These are phyloP conservation scores for Salix brachista DNA, from an alignment of 345 rosid species.

Conservation along the genomic window DNA sequence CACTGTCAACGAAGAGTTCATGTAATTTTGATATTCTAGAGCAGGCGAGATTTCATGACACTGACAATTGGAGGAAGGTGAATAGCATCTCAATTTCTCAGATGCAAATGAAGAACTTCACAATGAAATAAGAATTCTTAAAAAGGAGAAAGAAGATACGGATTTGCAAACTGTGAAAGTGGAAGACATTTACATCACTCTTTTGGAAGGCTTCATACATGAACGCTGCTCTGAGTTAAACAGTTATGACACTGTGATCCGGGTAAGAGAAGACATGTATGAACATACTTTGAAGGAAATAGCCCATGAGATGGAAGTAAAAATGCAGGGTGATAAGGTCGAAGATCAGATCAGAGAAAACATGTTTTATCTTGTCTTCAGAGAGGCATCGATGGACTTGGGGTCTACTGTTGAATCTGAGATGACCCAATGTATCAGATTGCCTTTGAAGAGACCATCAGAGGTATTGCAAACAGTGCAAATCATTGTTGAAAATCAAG, in stretches of 20 bases:
- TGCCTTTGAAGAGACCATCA: slow-evolving; percentile 32
- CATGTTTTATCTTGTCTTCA: slow-evolving; percentile 1
- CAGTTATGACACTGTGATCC: slow-evolving; percentile 13
- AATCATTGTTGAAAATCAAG: not conserved
- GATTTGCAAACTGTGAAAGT: too few species aligned
- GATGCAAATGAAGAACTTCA: too few species aligned
- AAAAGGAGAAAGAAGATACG: too few species aligned
- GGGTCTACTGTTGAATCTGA: not conserved
- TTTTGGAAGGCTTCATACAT: slow-evolving; percentile 30
- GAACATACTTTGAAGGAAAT: slow-evolving; percentile 20
- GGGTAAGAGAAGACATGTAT: slow-evolving; percentile 25
- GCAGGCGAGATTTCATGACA: too few species aligned
- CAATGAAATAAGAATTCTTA: too few species aligned
- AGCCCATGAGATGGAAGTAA: slow-evolving; percentile 21
- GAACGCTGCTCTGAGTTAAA: slow-evolving; percentile 17
- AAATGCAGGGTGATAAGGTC: slow-evolving; percentile 15
- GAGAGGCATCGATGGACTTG: slow-evolving; percentile 14
- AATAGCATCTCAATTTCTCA: too few species aligned
- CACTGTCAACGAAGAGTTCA: too few species aligned
- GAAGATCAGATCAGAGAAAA: slow-evolving; percentile 13
- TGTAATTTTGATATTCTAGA: too few species aligned
- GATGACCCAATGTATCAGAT: slow-evolving; percentile 7
- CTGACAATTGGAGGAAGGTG: too few species aligned
- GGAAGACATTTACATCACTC: slow-evolving; percentile 15
- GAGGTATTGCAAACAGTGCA: slow-evolving; percentile 9